Evolutionary conservation across 1,284 basidiomycete genomes (phyloP), one percentile per base, ranked within the genome.

Genomic region (Ustilago trichophora): DNA sequence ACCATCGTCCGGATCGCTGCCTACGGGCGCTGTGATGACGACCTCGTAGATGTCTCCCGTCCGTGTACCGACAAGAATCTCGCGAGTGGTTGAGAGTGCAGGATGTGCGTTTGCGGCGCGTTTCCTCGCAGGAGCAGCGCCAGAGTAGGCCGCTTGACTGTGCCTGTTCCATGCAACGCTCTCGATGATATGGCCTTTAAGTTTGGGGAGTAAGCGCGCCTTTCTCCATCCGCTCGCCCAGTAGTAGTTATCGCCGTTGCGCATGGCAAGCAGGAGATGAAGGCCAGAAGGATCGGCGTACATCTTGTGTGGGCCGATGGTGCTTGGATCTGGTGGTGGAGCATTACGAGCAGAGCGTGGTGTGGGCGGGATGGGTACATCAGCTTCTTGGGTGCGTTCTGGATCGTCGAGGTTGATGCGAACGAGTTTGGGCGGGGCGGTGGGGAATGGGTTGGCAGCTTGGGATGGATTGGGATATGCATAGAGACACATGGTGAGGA

Each of bases 171-270:
- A 98, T 0, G 91, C 91, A n/a, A 97, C 85, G 62, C 91, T 90
- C 76, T 94, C 92, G 66, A 98, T 89, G 42, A 80, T 62, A 72
- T 91, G 85, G 84, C 93, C 90, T 79, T 92, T 90, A 80, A 94
- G 89, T 16, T 87, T 87, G 6, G 64, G 62, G 11, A 81, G 40
- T 3, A 65, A 37, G 15, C 72, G 60, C 1, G 79, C 78, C 29
- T 67, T 74, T 24, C 65, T 68, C 73, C 78, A 77, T 10, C 71
- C 64, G n/a, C 68, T 66, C 1, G 67, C 67, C 79, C 78, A 85
- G 82, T 98, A 98, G 88, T 91, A 98, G 65, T 93, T 94, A 80
- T 98, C 93, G 41, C 93, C 93, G 73, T 91, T 88, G 13, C 85
- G 84, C 24, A 92, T 93, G 0, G 91, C 91, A 49, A 96, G 85